These are phyloP conservation scores for Elaphomyces granulatus DNA, from an alignment of 495 filamentous ascomycete species.

Conservation along the genomic window DNA sequence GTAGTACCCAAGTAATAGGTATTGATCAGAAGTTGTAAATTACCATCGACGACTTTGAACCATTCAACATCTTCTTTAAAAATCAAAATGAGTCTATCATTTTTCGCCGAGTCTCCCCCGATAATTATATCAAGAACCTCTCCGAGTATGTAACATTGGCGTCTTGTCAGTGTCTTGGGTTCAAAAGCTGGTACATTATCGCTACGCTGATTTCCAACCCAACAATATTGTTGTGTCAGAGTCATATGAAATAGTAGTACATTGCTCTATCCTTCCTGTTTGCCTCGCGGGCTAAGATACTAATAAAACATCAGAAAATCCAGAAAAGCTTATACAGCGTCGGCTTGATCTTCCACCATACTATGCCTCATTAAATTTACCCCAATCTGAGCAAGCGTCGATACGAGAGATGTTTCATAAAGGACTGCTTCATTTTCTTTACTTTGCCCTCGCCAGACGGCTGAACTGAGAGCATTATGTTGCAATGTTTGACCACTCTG, in stretches of 20 bases:
- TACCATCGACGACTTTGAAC: no score
- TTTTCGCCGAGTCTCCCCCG: no score
- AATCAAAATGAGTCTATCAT: no score
- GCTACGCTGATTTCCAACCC: slow-evolving; percentile 21
- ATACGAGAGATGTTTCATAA: slow-evolving; percentile 8
- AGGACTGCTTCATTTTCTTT: slow-evolving; percentile 14
- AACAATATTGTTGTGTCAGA: slow-evolving; percentile 22
- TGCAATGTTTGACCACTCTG: slow-evolving; percentile 12
- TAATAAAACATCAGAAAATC: slow-evolving; percentile 18
- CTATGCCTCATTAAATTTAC: slow-evolving; percentile 9
- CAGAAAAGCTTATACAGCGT: slow-evolving; percentile 10
- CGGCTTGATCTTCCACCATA: slow-evolving; percentile 8
- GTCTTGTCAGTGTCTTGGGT: no score
- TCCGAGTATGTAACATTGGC: no score
- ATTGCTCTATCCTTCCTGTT: slow-evolving; percentile 17
- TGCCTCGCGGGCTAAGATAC: slow-evolving; percentile 19
- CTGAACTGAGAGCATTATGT: slow-evolving; percentile 15
- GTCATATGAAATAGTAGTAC: slow-evolving; percentile 13
- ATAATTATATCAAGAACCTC: no score
- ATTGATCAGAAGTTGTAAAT: no score
- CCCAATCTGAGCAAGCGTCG: slow-evolving; percentile 6
- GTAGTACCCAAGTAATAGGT: no score
- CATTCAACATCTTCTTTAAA: no score
- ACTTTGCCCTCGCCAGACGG: slow-evolving; percentile 11
- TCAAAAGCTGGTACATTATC: no score